Evolutionary conservation across 1,284 basidiomycete species (phyloP).

Genomic region (Mycena citricolor): DNA sequence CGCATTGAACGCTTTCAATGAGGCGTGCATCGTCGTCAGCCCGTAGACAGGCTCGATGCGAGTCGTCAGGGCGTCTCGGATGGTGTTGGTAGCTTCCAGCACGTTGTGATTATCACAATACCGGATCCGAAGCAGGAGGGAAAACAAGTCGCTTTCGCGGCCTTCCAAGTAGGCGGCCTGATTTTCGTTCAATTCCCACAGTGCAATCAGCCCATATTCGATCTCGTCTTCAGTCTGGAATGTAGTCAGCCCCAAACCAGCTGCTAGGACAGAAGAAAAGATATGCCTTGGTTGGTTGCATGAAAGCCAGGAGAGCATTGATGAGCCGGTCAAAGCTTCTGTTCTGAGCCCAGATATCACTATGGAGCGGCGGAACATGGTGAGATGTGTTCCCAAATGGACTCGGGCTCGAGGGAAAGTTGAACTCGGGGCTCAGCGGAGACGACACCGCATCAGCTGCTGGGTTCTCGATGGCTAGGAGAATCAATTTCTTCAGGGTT

Average conservation of each 20-base stretch:
- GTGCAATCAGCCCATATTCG: slow-evolving; percentile 69
- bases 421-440: slow-evolving; percentile 42
- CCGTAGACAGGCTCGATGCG: slow-evolving; percentile 81
- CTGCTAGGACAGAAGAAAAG: slow-evolving; percentile 13
- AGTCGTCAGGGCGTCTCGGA: slow-evolving; percentile 68
- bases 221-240: slow-evolving; percentile 58
- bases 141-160: slow-evolving; percentile 68
- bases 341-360: slow-evolving; percentile 65
- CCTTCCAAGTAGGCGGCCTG: slow-evolving; percentile 69
- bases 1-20: slow-evolving; percentile 60
- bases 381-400: slow-evolving; percentile 42
- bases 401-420: slow-evolving; percentile 47
- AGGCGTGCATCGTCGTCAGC: slow-evolving; percentile 74
- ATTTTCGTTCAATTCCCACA: slow-evolving; percentile 76
- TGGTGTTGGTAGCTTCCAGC: slow-evolving; percentile 74
- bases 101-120: slow-evolving; percentile 72
- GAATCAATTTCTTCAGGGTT: slow-evolving; percentile 59
- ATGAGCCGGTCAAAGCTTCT: slow-evolving; percentile 68
- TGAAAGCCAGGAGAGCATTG: slow-evolving; percentile 55
- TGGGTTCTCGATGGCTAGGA: slow-evolving; percentile 61
- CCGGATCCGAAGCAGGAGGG: slow-evolving; percentile 58
- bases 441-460: slow-evolving; percentile 46
- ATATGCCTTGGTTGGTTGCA: slow-evolving; percentile 60
- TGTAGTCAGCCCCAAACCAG: slow-evolving; percentile 16
- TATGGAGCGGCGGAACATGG: slow-evolving; percentile 43